These are phyloP conservation scores for Ustilago lituana DNA, from an alignment of 1,284 basidiomycete species.

Conservation along the genomic window DNA sequence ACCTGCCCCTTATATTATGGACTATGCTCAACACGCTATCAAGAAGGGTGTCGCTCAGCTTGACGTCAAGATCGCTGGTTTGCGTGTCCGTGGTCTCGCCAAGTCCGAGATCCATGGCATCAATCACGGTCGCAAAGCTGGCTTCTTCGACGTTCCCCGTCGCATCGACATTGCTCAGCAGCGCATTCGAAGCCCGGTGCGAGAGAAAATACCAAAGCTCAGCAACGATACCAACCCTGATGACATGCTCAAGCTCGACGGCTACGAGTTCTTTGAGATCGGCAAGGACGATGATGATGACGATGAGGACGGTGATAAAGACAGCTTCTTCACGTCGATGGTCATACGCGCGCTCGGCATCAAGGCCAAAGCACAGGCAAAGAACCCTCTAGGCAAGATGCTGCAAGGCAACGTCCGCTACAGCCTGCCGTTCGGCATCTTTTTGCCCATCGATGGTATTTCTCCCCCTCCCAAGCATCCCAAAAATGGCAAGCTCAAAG, in stretches of 20 bases:
- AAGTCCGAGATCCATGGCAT: conserved; percentile 46
- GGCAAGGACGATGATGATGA: conserved; percentile 31
- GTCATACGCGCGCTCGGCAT: conserved; percentile 55
- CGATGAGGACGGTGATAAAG: conserved; percentile 7
- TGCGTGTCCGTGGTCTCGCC: conserved; percentile 55
- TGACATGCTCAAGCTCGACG: conserved; percentile 53
- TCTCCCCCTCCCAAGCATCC: conserved; percentile 21
- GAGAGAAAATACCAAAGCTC: conserved; percentile 49
- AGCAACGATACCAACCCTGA: conserved; percentile 42
- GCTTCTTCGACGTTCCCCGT: conserved; percentile 51
- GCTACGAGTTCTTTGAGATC: conserved; percentile 62
- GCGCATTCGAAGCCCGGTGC: conserved; percentile 46
- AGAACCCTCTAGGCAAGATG: conserved; percentile 56
- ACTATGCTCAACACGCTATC: conserved; percentile 50
- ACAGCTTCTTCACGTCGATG: conserved; percentile 10
- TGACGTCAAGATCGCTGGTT: conserved; percentile 54
- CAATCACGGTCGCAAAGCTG: conserved; percentile 34
- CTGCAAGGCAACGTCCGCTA: conserved; percentile 56
- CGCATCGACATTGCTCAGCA: conserved; percentile 48
- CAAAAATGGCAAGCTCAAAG: conserved; percentile 19
- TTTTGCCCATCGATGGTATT: conserved; percentile 42
- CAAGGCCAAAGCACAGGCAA: conserved; percentile 53
- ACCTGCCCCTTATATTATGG: conserved; percentile 52
- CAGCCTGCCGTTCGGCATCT: conserved; percentile 60
- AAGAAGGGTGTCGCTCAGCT: conserved; percentile 47